phyloP scores from a whole-genome alignment of 2,329 filamentous ascomycete species.

The Beauveria sp. region DNA sequence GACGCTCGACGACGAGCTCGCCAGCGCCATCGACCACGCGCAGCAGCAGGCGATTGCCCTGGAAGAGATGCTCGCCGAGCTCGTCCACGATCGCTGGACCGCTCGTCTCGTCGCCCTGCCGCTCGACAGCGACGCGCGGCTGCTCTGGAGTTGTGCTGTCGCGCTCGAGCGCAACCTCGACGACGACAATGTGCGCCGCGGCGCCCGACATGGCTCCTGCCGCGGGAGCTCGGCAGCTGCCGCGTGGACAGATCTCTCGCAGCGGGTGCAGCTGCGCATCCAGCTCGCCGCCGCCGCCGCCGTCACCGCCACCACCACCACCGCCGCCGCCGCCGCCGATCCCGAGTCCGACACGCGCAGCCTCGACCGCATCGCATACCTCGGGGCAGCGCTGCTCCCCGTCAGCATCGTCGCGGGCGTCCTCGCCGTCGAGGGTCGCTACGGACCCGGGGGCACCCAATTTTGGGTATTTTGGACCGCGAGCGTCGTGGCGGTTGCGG shows the following conservation, averaged over 20 bases:
- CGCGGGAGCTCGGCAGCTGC: background rate
- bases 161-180: conserved; percentile 22
- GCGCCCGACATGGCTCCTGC: conserved; percentile 13
- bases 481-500: conserved; percentile 29
- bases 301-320: background rate
- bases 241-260: background rate
- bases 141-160: conserved; percentile 16
- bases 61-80: conserved; percentile 16
- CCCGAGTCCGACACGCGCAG: conserved; percentile 26
- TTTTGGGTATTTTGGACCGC: conserved; percentile 45
- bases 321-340: background rate
- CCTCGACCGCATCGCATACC: conserved; percentile 41
- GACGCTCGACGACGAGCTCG: conserved; percentile 3
- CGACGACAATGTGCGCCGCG: conserved; percentile 14
- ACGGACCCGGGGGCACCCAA: conserved; percentile 29
- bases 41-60: background rate
- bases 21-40: background rate
- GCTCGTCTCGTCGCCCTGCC: conserved; percentile 14
- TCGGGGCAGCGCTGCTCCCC: conserved; percentile 41
- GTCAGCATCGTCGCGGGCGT: conserved; percentile 40
- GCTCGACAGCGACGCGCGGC: conserved; percentile 14
- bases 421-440: conserved; percentile 39
- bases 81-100: conserved; percentile 21
- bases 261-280: conserved; percentile 11
- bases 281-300: conserved; percentile 10